These are phyloP conservation scores for Sporisorium sorghi DNA, from an alignment of 1,284 basidiomycete species.

Conservation along the genomic window DNA sequence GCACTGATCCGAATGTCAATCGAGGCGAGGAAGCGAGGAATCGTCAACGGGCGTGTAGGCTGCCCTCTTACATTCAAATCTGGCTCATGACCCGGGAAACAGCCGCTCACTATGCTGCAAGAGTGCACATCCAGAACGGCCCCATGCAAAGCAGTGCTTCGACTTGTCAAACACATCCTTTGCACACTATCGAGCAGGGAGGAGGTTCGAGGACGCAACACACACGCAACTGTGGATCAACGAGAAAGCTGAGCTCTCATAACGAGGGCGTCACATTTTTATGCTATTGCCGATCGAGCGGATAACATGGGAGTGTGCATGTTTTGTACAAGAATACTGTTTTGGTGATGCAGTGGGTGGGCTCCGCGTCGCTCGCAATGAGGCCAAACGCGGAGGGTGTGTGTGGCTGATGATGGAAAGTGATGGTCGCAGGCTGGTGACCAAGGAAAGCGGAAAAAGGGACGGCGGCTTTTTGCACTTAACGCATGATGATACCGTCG, in stretches of 20 bases:
- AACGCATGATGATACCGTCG: conserved; percentile 67
- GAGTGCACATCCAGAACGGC: too few relatives aligned
- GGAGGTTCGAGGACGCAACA: too few relatives aligned
- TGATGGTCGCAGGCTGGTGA: neutral
- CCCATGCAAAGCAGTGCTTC: too few relatives aligned
- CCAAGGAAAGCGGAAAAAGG: neutral
- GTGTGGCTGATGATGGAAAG: neutral
- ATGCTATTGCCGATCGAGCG: conserved; percentile 31
- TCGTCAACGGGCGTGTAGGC: too few relatives aligned
- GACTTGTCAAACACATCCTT: too few relatives aligned
- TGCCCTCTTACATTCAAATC: too few relatives aligned
- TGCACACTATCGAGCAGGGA: neutral
- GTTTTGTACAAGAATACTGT: conserved; percentile 42
- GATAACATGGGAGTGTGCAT: conserved; percentile 26
- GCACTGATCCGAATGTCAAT: too few relatives aligned
- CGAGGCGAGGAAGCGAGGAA: too few relatives aligned
- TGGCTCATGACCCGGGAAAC: too few relatives aligned
- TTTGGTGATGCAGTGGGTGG: conserved; percentile 11
- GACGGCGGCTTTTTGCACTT: conserved; percentile 16
- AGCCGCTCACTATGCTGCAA: too few relatives aligned
- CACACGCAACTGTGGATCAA: neutral
- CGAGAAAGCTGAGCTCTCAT: conserved; percentile 25
- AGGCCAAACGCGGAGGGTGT: neutral
- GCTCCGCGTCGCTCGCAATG: neutral
- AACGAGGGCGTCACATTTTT: conserved; percentile 31